Base-by-base conservation (phyloP, 1,139 yeast species). In the Scheffersomyces titani region DNA sequence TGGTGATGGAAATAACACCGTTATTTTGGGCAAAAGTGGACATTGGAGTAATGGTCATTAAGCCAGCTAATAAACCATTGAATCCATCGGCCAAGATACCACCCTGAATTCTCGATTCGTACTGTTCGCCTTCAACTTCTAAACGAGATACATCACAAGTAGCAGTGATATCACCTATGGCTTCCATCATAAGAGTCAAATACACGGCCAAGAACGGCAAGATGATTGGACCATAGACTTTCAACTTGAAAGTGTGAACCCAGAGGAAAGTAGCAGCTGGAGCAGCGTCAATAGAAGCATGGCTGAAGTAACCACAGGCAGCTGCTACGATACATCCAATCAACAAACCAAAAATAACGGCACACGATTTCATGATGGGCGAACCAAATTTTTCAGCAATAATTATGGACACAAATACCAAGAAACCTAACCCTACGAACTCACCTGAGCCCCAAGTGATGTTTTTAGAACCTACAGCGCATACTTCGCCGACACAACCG, bases 341-440 rank as follows among this genome's bases (percentile, higher is more conserved):
- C 54, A 92, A 75, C 59, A 92, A 79, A 52, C 97, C 97, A 49
- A 88, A 75, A 63, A 92, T 89, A 52, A 92, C 97, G 0, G 97
- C 94, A 80, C 97, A 90, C 7, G 97, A 89, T 70, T 89, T 90
- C 96, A 92, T 89, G 64, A 92, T 89, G 57, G 97, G 97, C n/a
- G 97, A 85, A 40, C 98, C 98, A 81, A 90, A 92, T 68, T 86
- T 86, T 72, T 92, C 97, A 63, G 89, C 83, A 46, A 90, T 60
- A 56, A 92, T 81, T 65, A 92, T 91, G 9, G 91, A 77, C 40
- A 86, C 79, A 66, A 85, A 90, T 13, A 92, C 97, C 47, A 88
- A 76, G 78, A 92, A 91, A 2, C 97, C 97, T 36, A 92, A 80
- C 51, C 97, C 98, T 62, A 92, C 74, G 67, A 88, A 92, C 68